These are phyloP conservation scores for Colletotrichum tabaci DNA, from an alignment of 2,329 filamentous ascomycete genomes.

Conservation along the genomic window DNA sequence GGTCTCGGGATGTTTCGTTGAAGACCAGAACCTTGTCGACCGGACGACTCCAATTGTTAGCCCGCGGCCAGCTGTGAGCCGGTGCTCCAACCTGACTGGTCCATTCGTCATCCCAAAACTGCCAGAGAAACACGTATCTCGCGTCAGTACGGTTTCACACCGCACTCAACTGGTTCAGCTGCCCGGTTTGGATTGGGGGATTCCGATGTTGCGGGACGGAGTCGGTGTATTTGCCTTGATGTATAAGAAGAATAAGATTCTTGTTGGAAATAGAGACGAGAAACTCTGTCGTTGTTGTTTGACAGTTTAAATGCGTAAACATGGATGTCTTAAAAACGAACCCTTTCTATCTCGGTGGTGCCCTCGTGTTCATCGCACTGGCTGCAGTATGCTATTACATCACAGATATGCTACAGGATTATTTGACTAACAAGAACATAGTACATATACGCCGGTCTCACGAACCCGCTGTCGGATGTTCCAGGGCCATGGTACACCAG, in stretches of 20 bases:
- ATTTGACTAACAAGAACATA: background rate
- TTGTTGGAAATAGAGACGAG: no score
- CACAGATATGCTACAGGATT: background rate
- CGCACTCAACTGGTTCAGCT: background rate
- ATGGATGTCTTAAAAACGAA: slow-evolving; percentile 30
- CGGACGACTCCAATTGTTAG: slow-evolving; percentile 31
- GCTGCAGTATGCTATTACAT: slow-evolving; percentile 8
- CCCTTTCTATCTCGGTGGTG: slow-evolving; percentile 18
- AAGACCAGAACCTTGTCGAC: slow-evolving; percentile 16
- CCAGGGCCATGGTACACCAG: slow-evolving; percentile 37
- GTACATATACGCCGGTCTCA: slow-evolving; percentile 28
- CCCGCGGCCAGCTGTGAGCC: background rate
- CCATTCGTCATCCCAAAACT: slow-evolving; percentile 7
- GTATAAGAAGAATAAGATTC: background rate
- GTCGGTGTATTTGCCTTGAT: background rate
- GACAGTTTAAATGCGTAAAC: background rate
- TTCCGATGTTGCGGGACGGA: background rate
- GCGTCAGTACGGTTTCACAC: background rate
- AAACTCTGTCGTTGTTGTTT: no score
- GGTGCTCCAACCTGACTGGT: slow-evolving; percentile 12
- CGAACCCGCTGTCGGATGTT: slow-evolving; percentile 24
- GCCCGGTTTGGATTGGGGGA: background rate
- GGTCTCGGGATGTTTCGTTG: slow-evolving; percentile 1
- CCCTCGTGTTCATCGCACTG: slow-evolving; percentile 7
- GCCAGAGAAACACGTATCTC: slow-evolving; percentile 38